Evolutionary conservation across 1,284 basidiomycete genomes (phyloP), one percentile per base, ranked within the genome.

Genomic region (Apiotrichum gracile): DNA sequence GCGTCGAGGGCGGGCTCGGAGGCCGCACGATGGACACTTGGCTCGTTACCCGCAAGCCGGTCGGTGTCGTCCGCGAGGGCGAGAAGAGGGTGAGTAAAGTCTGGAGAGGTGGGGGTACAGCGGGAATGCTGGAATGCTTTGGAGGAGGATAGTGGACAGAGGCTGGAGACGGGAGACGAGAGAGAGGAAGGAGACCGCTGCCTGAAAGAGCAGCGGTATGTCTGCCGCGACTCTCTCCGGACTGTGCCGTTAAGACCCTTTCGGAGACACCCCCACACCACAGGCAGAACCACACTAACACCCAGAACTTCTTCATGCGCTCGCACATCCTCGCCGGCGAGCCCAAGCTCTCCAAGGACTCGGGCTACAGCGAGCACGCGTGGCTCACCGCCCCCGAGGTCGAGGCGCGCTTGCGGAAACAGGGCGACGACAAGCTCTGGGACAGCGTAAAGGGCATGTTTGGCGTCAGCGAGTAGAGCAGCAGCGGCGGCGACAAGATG

Each of bases 251-350:
- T n/a, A n/a, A n/a, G n/a, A n/a, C n/a, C n/a, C n/a, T n/a, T n/a
- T 19, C 31, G 9, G 4, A 9, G 10, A 9, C 4, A 21, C 37
- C n/a, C 19, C 10, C n/a, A 3, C 37, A 37, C 14, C 5, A 21
- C 19, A 49, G 48, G 27, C 48, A 17, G 10, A 8, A 26, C 5
- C 27, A 4, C 13, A 9, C 46, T 47, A 26, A 47, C 35, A 14
- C 44, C 13, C 57, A 76, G 74, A 74, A 68, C 44, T 76, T 74
- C 65, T 72, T 70, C 64, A 55, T 76, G 39, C 66, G 68, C 43
- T 74, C 71, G 22, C 73, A 73, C 58, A 73, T 76, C 43, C 59
- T 76, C 4, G 67, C 67, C 6, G 74, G 74, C 49, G 63, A 70
- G 57, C 73, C 74, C 14, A 57, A 59, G 27, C 54, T 65, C 13